A percentile compares a stretch with the other conserved stretches of the same genome.
These are phyloP conservation scores for Exophiala sideris DNA, from an alignment of 2,329 filamentous ascomycete genomes.

Conservation along the genomic window DNA sequence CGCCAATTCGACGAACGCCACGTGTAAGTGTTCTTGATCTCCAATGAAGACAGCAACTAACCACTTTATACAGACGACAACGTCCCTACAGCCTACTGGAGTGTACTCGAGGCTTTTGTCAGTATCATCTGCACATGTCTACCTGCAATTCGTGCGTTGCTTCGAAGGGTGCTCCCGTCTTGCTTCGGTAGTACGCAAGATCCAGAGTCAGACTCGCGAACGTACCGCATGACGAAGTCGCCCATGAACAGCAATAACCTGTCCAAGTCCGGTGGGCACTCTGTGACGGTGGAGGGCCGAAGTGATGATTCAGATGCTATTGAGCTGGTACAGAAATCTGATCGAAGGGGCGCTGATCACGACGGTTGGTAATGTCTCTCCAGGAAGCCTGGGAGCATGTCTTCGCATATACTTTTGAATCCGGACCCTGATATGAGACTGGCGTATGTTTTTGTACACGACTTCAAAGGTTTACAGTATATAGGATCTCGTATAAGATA, in stretches of 20 bases:
- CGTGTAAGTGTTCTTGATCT: constrained; percentile 29
- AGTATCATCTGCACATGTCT: constrained; percentile 18
- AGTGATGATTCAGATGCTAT: constrained; percentile 6
- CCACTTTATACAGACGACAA: constrained; percentile 13
- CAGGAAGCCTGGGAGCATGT: too few relatives aligned
- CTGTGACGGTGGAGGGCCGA: not conserved
- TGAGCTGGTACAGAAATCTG: constrained; percentile 4
- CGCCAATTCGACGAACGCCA: constrained; percentile 41
- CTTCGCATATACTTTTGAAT: too few relatives aligned
- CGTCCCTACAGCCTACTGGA: constrained; percentile 18
- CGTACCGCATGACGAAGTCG: constrained; percentile 11
- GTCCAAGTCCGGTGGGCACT: not conserved
- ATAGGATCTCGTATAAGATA: too few relatives aligned
- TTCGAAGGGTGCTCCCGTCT: constrained; percentile 16
- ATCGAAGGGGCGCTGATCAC: not conserved
- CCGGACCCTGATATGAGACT: too few relatives aligned
- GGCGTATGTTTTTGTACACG: too few relatives aligned
- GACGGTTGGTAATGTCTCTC: not conserved
- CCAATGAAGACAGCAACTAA: not conserved
- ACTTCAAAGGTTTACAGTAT: too few relatives aligned
- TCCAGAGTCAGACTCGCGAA: constrained; percentile 6
- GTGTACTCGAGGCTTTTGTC: constrained; percentile 13
- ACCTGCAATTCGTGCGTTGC: constrained; percentile 16
- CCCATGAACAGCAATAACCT: not conserved
- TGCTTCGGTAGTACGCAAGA: constrained; percentile 19